Evolutionary conservation across 169 alveolate genomes (phyloP).

Genomic region (Pseudocohnilembus persalinus): DNA sequence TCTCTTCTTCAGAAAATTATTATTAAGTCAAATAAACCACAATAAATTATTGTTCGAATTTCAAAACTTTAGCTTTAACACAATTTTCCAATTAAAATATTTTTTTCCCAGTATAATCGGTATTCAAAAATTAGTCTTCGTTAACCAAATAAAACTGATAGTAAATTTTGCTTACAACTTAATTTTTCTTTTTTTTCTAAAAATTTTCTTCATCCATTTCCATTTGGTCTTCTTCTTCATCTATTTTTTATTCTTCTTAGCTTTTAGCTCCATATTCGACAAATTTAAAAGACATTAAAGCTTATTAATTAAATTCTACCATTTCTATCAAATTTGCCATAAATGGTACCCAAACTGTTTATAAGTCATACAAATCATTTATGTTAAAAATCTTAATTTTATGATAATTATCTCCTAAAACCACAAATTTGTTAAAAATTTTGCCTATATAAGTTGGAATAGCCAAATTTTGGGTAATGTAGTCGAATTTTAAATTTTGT

Average conservation of each 20-base stretch:
- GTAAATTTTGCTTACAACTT: not conserved
- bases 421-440: not conserved
- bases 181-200: not conserved
- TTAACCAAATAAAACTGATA: too few species aligned
- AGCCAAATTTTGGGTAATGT: not conserved
- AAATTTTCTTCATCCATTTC: not conserved
- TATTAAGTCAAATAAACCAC: not conserved
- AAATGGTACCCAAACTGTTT: not conserved
- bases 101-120: not conserved
- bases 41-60: too few species aligned
- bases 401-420: not conserved
- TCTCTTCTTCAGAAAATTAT: not conserved
- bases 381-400: too few species aligned
- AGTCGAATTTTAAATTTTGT: too few species aligned
- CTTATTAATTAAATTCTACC: not conserved
- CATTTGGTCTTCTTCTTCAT: not conserved
- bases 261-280: not conserved
- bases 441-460: not conserved
- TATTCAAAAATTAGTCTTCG: not conserved
- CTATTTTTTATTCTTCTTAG: not conserved
- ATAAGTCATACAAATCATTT: not conserved
- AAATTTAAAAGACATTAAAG: not conserved
- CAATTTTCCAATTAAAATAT: not conserved
- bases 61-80: not conserved
- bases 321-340: not conserved